Base-by-base conservation (phyloP, 352 stramenopile genomes). In the Globisporangium cederbergense region DNA sequence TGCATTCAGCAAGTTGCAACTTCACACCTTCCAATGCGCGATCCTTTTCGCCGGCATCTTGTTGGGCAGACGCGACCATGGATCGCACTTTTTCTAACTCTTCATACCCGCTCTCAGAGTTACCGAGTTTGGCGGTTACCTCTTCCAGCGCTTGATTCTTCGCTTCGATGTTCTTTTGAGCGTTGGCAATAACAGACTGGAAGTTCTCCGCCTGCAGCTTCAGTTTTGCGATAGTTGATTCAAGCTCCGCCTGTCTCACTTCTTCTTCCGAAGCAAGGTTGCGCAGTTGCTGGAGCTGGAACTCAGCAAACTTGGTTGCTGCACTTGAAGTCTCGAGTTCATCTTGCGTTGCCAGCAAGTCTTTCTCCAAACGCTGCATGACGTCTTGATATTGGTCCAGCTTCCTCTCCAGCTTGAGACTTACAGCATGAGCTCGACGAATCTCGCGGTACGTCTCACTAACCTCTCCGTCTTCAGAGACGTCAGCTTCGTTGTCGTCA, bases 231-330 rank as follows among this genome's bases (percentile, higher is more conserved):
- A 81, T 53, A 42, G 61, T 60, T 7, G 42, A 47, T 36, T 79
- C 71, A 10, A 60, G 18, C 2, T 79, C 64, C 7, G 66, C n/a
- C 51, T 84, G 68, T 14, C 73, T 83, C 0, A 25, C 51, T 54
- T 84, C 74, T 45, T 93, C 81, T 38, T 88, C 80, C 0, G 74
- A 65, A 11, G 79, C 71, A 8, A 83, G 52, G 1, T 81, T 74
- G n/a, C 81, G 81, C 32, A 91, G 71, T 53, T 93, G 82, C 40
- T 90, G 78, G 4, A 94, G 67, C 54, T 92, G 81, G 45, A 91
- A 94, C 60, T 94, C 83, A 16, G 83, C 85, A 65, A 90, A 94
- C 49, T 94, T 94, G 2, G 81, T 86, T 13, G 85, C 79, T 14
- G 79, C 78, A 45, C 77, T 90, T 0, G 83, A 86, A 2, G 85